Conservation (phyloP, 1,284 basidiomycete species). For the Heimioporus retisporus region DNA sequence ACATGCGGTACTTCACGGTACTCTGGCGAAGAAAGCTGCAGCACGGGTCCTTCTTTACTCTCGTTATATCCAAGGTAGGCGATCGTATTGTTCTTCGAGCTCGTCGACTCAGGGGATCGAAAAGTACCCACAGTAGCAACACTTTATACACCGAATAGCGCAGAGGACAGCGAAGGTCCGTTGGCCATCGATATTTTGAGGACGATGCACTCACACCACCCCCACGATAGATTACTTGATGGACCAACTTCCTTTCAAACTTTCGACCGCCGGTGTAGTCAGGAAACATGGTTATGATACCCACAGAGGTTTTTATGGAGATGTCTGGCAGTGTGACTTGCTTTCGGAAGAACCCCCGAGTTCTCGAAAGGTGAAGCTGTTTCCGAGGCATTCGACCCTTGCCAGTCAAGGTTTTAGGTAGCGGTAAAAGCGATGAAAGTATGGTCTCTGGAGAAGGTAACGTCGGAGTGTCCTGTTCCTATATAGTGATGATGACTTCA, state of each 20-base stretch:
- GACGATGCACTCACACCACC: neutral
- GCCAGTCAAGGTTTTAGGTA: slow-evolving; percentile 21
- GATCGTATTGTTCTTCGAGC: neutral
- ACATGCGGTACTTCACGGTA: slow-evolving; percentile 3
- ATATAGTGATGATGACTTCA: neutral
- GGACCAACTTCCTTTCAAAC: slow-evolving; percentile 22
- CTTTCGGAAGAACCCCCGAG: slow-evolving; percentile 6
- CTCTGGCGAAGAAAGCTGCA: slow-evolving; percentile 22
- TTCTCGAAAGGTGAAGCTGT: slow-evolving; percentile 17
- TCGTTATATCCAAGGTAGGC: slow-evolving; percentile 30
- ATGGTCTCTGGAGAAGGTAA: slow-evolving; percentile 27
- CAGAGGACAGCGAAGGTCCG: slow-evolving; percentile 26
- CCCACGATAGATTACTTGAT: slow-evolving; percentile 18
- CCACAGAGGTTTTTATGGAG: slow-evolving; percentile 27
- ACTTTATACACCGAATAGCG: slow-evolving; percentile 26
- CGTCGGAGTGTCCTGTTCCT: neutral
- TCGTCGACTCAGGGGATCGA: slow-evolving; percentile 13
- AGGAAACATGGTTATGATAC: slow-evolving; percentile 24
- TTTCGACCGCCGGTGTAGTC: slow-evolving; percentile 13
- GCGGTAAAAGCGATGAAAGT: slow-evolving; percentile 37
- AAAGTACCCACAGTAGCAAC: slow-evolving; percentile 25
- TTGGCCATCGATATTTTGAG: neutral
- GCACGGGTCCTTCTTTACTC: slow-evolving; percentile 7
- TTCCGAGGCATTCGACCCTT: neutral
- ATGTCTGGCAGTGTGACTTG: slow-evolving; percentile 41